Evolutionary conservation across 2,329 filamentous ascomycete species (phyloP), one percentile per base, ranked within the genome.

Genomic region (Microsporum canis): DNA sequence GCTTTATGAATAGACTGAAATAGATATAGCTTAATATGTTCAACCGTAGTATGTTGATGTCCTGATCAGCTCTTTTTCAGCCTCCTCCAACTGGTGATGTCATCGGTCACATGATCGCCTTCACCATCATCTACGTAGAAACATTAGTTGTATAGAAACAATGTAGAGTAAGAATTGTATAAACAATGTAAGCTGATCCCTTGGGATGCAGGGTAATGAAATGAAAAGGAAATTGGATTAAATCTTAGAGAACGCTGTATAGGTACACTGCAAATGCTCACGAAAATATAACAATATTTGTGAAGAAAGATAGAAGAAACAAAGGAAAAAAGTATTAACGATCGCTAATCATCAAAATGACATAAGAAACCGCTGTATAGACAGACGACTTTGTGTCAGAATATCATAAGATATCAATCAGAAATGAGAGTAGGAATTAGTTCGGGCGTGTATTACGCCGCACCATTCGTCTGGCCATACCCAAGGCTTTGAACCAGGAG

Each of bases 371-470:
- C 3, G 5, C 27, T 3, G 45, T 33, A 31, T 51, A 51, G 23
- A 29, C 23, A 51, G 14, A 8, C 2, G 14, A 10, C 23, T 29
- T 5, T 33, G 27, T 29, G 27, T 51, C 31, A 34, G 8, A 5
- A 36, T 3, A 36, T 6, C 12, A 55, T n/a, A 5, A 14, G 12
- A 55, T 17, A 55, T 55, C 14, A 55, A 36, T 34, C 36, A 36
- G 14, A 29, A 56, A 57, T 29, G 12, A 57, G 31, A 36, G 36
- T 41, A 14, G 14, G 47, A 31, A 34, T 61, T 61, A 70, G 65
- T 66, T 38, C 56, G 60, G 49, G 59, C 61, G 63, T 65, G 61
- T 64, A 56, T 58, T 63, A 41, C 58, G 58, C 57, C 47, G 51
- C 14, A 64, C 63, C 56, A 64, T 64, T 34, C 39, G 62, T 39